A percentile compares a stretch with the other conserved stretches of the same genome.
Conservation (phyloP, 2,329 filamentous ascomycete species). For the Hypomyces rosellus region DNA sequence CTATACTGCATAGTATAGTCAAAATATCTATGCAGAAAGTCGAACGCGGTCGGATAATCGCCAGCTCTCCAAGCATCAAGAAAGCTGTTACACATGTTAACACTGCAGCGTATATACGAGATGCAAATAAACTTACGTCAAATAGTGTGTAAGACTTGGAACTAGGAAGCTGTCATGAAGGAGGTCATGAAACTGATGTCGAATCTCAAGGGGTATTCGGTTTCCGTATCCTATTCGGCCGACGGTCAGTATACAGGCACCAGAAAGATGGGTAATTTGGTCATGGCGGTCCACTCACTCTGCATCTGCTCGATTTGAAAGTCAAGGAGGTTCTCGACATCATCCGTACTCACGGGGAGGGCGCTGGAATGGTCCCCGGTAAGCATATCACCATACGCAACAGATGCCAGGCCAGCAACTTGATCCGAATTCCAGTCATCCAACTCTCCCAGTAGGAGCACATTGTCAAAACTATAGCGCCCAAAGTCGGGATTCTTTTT, state of each 20-base stretch:
- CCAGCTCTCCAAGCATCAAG: conserved; percentile 88
- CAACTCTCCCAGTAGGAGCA: conserved; percentile 45
- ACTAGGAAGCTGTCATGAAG: conserved; percentile 60
- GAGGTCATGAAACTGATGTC: conserved; percentile 62
- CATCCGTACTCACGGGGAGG: conserved; percentile 62
- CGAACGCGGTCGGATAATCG: conserved; percentile 84
- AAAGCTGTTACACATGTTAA: conserved; percentile 49
- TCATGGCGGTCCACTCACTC: conserved; percentile 40
- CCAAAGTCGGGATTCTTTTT: conserved; percentile 55
- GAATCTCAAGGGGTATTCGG: conserved; percentile 69
- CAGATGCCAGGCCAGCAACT: conserved; percentile 38
- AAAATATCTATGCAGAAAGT: conserved; percentile 89
- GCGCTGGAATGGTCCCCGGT: conserved; percentile 34
- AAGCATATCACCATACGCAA: conserved; percentile 48
- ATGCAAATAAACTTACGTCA: conserved; percentile 43
- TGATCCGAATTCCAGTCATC: conserved; percentile 40
- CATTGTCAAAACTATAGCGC: conserved; percentile 50
- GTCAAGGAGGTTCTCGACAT: conserved; percentile 74
- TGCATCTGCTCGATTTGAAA: conserved; percentile 88
- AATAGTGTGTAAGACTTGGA: conserved; percentile 69
- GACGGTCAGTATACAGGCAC: conserved; percentile 11
- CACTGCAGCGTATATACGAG: conserved; percentile 9
- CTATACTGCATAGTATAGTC: conserved; percentile 89
- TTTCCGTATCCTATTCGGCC: conserved; percentile 58
- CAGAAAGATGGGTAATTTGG: neutral